These are phyloP conservation scores for Beauveria varroae DNA, from an alignment of 2,329 filamentous ascomycete species.

Conservation along the genomic window DNA sequence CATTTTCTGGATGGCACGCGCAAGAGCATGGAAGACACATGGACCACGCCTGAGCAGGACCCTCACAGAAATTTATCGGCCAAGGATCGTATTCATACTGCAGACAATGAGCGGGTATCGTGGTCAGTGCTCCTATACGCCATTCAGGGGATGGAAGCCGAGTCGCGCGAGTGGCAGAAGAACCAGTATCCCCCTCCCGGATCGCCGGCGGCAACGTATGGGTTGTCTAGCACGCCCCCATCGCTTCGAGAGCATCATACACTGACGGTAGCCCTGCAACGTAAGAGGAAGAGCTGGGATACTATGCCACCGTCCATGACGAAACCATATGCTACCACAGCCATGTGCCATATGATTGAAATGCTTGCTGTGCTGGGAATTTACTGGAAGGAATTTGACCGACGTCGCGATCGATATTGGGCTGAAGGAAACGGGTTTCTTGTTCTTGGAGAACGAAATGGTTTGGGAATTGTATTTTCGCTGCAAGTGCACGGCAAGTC, in stretches of 20 bases:
- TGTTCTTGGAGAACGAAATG: slow-evolving; percentile 37
- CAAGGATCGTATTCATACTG: slow-evolving; percentile 40
- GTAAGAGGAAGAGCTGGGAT: slow-evolving; percentile 41
- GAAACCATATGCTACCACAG: slow-evolving; percentile 45
- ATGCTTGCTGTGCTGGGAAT: slow-evolving; percentile 47
- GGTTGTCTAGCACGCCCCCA: slow-evolving; percentile 19
- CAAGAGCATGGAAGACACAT: slow-evolving; percentile 28
- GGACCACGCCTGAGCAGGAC: slow-evolving; percentile 26
- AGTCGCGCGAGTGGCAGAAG: slow-evolving; percentile 40
- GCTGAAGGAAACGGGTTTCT: slow-evolving; percentile 49
- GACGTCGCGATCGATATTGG: slow-evolving; percentile 41
- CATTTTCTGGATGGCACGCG: slow-evolving; percentile 31
- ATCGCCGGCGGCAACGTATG: slow-evolving; percentile 11
- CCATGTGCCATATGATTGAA: slow-evolving; percentile 49
- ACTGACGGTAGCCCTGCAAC: slow-evolving; percentile 39
- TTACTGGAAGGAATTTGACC: slow-evolving; percentile 53
- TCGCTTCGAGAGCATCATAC: slow-evolving; percentile 27
- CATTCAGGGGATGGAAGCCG: slow-evolving; percentile 41
- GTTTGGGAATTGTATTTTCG: slow-evolving; percentile 47
- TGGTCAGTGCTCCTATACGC: slow-evolving; percentile 45
- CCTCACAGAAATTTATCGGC: slow-evolving; percentile 18
- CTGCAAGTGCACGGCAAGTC: slow-evolving; percentile 44
- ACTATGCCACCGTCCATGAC: slow-evolving; percentile 40
- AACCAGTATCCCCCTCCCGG: slow-evolving; percentile 24
- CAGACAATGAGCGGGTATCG: slow-evolving; percentile 48